Base-by-base conservation (phyloP, 441 rosid genomes). In the Erodium trifolium region DNA sequence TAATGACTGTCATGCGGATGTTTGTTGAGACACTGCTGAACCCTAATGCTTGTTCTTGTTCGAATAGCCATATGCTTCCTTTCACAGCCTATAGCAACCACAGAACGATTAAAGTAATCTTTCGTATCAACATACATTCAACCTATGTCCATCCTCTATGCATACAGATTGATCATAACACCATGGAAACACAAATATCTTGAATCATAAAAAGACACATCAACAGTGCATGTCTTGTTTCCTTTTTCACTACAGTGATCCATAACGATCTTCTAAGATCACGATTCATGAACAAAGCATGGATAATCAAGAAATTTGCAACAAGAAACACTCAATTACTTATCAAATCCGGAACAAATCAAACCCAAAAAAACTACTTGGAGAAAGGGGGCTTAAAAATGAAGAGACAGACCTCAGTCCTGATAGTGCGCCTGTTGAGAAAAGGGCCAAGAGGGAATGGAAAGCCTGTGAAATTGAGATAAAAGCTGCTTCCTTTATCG, bases 391-490 rank as follows among this genome's bases (percentile, higher is more conserved):
- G 37, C 0, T 34, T 4, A 34, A 34, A 34, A 34, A 0, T 34
- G 37, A 5, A 67, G 67, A 75, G 71, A 55, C 84, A 35, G 67
- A 88, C 97, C 91, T 87, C 99, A 69, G 95, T 91, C 76, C 93
- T 84, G 65, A 79, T 87, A 47, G 99, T 94, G 68, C 91, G 83
- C 63, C 99, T 83, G 68, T 87, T 88, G 78, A 94, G 91, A 76
- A 91, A 91, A 85, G 99, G 99, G 11, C 99, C 96, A 35, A 94
- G 96, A 69, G 99, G 99, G 70, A 94, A 94, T 71, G 97, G 97
- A 64, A 94, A 94, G 3, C 97, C 97, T 11, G 96, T 94, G 78
- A 91, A 77, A 77, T 94, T 94, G 11, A 89, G 63, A 73, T 94
- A 89, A 81, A 94, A 94, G 57, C 86, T 88, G 69, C 85, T 81